Evolutionary conservation across 2,329 filamentous ascomycete species (phyloP), one percentile per base, ranked within the genome.

Genomic region (Ophiostoma sp.): DNA sequence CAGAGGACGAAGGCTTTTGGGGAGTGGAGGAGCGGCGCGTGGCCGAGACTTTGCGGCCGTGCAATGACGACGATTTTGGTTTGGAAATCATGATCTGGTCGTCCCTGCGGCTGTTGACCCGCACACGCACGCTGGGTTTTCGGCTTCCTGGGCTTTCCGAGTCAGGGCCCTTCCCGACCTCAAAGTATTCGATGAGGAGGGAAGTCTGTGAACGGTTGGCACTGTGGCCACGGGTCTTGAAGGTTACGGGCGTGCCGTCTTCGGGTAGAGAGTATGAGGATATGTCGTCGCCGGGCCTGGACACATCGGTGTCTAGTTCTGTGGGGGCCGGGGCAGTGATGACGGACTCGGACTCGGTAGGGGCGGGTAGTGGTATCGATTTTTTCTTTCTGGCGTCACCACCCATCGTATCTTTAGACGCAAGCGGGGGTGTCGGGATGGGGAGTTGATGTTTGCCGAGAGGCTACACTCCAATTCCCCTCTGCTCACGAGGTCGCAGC

Each of bases 141-240:
- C 90, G 89, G 73, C 87, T 85, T 73, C 82, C 82, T 74, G 82
- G 83, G 68, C 85, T 80, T 58, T 79, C 77, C n/a, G 79, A 76
- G 72, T 82, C 81, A 69, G 83, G 79, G 60, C 73, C 70, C 77
- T 91, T 93, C 71, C 89, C 87, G 73, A 88, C 91, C 79, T 97
- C 93, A 75, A 96, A 97, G 79, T 96, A 97, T 80, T 97, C 93
- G 75, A 97, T 97, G 74, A 97, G 83, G 73, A 97, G 83, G 68
- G 92, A 96, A 49, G 93, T 96, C 80, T 96, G 93, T 63, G 92
- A 96, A 74, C 86, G 80, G 75, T 81, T 84, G 71, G 81, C 75
- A 72, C 79, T 81, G 76, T 86, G 84, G 74, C 85, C 83, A 70
- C 85, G 86, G 62, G 94, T 97, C 76, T 89, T 88, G 77, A 99